Evolutionary conservation across 2,329 filamentous ascomycete genomes (phyloP).

Genomic region (Fonsecaea pedrosoi): DNA sequence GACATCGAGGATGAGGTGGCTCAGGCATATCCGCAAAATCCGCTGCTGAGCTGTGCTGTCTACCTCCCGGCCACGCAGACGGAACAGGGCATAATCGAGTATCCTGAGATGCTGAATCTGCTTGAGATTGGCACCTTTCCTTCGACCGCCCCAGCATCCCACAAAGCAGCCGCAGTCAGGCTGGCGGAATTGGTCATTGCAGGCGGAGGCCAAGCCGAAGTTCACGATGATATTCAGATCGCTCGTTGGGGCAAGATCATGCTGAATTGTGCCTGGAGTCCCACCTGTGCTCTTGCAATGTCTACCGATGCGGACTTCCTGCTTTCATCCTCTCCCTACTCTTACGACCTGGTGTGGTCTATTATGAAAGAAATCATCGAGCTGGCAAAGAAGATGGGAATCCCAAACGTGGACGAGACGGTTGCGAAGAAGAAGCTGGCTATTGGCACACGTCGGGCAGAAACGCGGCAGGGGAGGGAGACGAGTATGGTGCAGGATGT

Average conservation of each 20-base stretch:
- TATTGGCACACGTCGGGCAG: slow-evolving; percentile 45
- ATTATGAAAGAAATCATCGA: slow-evolving; percentile 56
- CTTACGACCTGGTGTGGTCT: slow-evolving; percentile 52
- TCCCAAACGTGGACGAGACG: slow-evolving; percentile 51
- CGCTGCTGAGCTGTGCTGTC: slow-evolving; percentile 62
- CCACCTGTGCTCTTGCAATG: slow-evolving; percentile 60
- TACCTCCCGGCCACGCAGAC: slow-evolving; percentile 62
- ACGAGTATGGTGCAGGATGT: slow-evolving; percentile 62
- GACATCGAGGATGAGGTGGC: slow-evolving; percentile 66
- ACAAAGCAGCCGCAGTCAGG: slow-evolving; percentile 44
- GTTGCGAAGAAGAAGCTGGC: slow-evolving; percentile 56
- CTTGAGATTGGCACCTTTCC: slow-evolving; percentile 61
- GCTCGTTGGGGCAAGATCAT: slow-evolving; percentile 53
- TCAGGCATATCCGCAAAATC: slow-evolving; percentile 57
- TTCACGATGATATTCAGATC: slow-evolving; percentile 46
- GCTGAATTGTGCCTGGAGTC: slow-evolving; percentile 59
- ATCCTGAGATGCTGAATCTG: slow-evolving; percentile 53
- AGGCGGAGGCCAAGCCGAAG: slow-evolving; percentile 55
- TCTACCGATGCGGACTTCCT: slow-evolving; percentile 60
- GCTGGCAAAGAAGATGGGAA: slow-evolving; percentile 54
- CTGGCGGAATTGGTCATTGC: slow-evolving; percentile 54
- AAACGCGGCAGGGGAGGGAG: slow-evolving; percentile 46
- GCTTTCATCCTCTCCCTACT: slow-evolving; percentile 47
- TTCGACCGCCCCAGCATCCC: slow-evolving; percentile 37
- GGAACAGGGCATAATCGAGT: slow-evolving; percentile 55